These are phyloP conservation scores for Furcasterigmium furcatum DNA, from an alignment of 2,329 filamentous ascomycete genomes.

Conservation along the genomic window DNA sequence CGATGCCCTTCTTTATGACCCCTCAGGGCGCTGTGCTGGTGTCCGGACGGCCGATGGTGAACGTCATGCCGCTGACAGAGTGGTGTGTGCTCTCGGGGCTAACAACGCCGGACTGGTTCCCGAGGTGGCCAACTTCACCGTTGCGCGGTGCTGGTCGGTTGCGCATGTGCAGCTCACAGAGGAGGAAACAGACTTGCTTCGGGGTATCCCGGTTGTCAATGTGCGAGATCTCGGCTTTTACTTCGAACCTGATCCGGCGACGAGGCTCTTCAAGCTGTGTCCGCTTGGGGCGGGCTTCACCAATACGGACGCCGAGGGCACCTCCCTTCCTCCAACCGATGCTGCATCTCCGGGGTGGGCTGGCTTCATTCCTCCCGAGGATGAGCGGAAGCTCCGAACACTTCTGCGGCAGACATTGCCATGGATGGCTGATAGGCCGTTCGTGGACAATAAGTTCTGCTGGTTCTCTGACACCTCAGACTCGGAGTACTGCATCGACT, in stretches of 20 bases:
- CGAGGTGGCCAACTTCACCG: slow-evolving; percentile 42
- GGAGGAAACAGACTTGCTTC: slow-evolving; percentile 48
- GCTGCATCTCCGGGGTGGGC: slow-evolving; percentile 25
- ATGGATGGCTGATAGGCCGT: slow-evolving; percentile 46
- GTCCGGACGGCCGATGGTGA: neutral
- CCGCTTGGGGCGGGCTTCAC: slow-evolving; percentile 56
- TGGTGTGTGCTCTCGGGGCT: slow-evolving; percentile 52
- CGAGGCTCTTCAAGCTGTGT: slow-evolving; percentile 57
- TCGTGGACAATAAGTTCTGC: slow-evolving; percentile 55
- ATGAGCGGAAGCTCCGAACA: slow-evolving; percentile 48
- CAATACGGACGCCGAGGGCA: slow-evolving; percentile 29
- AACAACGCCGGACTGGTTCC: slow-evolving; percentile 43
- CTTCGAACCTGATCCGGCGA: slow-evolving; percentile 60
- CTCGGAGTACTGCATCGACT: slow-evolving; percentile 59
- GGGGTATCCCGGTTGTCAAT: slow-evolving; percentile 58
- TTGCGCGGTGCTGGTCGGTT: slow-evolving; percentile 56
- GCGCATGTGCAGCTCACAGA: slow-evolving; percentile 56
- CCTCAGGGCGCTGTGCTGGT: neutral
- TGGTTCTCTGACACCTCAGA: slow-evolving; percentile 61
- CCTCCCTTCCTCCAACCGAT: slow-evolving; percentile 28
- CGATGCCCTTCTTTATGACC: neutral
- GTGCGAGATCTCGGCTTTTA: slow-evolving; percentile 61
- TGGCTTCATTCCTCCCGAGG: slow-evolving; percentile 48
- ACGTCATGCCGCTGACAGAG: slow-evolving; percentile 8
- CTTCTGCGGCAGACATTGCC: slow-evolving; percentile 51